These are phyloP conservation scores for Neofusicoccum ribis DNA, from an alignment of 2,329 filamentous ascomycete genomes.

Conservation along the genomic window DNA sequence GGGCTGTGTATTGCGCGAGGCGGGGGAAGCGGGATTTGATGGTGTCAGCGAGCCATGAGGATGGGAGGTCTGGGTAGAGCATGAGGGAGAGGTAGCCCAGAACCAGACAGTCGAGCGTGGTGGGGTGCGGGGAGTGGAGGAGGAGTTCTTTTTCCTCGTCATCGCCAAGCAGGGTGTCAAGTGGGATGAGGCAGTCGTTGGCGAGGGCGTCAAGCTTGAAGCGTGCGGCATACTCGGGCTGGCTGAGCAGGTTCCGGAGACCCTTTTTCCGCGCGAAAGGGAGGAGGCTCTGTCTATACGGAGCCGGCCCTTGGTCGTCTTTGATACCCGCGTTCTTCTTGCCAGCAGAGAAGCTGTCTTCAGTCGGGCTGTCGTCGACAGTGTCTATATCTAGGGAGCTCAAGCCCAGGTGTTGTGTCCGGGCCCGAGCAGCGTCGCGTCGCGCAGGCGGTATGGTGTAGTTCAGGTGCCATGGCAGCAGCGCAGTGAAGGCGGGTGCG, in stretches of 20 bases:
- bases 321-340: slow-evolving; percentile 39
- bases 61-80: slow-evolving; percentile 61
- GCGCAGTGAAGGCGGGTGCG: slow-evolving; percentile 74
- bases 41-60: slow-evolving; percentile 62
- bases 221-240: slow-evolving; percentile 67
- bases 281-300: slow-evolving; percentile 36
- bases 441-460: slow-evolving; percentile 79
- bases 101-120: slow-evolving; percentile 74
- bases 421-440: slow-evolving; percentile 67
- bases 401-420: slow-evolving; percentile 58
- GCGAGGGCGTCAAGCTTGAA: slow-evolving; percentile 77
- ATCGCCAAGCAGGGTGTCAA: slow-evolving; percentile 64
- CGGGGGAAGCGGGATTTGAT: slow-evolving; percentile 51
- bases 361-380: slow-evolving; percentile 30
- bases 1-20: slow-evolving; percentile 37
- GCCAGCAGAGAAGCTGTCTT: slow-evolving; percentile 33
- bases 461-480: slow-evolving; percentile 83
- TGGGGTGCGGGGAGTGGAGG: slow-evolving; percentile 53
- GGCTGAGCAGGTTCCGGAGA: slow-evolving; percentile 61
- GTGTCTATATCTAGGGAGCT: slow-evolving; percentile 48
- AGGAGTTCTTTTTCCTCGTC: slow-evolving; percentile 53
- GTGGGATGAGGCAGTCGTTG: slow-evolving; percentile 66
- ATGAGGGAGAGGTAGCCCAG: slow-evolving; percentile 79
- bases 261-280: slow-evolving; percentile 58
- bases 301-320: slow-evolving; percentile 41